phyloP scores from a whole-genome alignment of 768 basidiomycete species.

The Gautieria morchelliformis region DNA sequence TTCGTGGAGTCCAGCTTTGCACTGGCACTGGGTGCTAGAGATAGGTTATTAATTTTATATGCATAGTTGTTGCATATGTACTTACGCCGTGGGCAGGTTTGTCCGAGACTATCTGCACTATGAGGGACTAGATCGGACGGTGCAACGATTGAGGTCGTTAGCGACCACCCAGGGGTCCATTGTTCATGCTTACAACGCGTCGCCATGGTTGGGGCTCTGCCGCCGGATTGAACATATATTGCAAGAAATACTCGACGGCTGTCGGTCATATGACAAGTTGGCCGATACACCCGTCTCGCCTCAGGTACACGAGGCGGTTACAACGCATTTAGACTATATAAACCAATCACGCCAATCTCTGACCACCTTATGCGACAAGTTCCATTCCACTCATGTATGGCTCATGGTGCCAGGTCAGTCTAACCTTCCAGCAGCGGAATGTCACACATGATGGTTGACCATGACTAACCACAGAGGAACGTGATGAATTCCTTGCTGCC shows the following conservation, averaged over 20 bases:
- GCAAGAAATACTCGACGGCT: background rate
- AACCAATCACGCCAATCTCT: background rate
- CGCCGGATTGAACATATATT: background rate
- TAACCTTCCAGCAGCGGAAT: background rate
- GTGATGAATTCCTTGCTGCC: background rate
- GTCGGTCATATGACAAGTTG: background rate
- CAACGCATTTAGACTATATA: background rate
- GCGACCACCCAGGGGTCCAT: background rate
- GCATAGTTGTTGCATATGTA: background rate
- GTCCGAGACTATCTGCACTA: background rate
- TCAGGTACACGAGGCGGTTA: background rate
- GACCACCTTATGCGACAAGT: background rate
- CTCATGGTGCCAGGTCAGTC: slow-evolving; percentile 3
- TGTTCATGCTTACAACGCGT: background rate
- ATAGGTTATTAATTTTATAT: slow-evolving; percentile 38
- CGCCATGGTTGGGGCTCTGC: background rate
- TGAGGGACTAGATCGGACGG: background rate
- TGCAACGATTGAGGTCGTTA: background rate
- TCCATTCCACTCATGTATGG: background rate
- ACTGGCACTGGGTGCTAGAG: slow-evolving; percentile 51
- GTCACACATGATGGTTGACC: background rate
- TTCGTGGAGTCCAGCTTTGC: slow-evolving; percentile 73
- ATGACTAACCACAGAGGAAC: background rate
- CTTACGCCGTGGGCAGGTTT: background rate
- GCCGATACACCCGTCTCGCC: background rate